Percentiles rank a stretch among this genome's conserved stretches.
Evolutionary conservation across 768 basidiomycete genomes (phyloP).

Genomic region (Phlebiopsis gigantea): DNA sequence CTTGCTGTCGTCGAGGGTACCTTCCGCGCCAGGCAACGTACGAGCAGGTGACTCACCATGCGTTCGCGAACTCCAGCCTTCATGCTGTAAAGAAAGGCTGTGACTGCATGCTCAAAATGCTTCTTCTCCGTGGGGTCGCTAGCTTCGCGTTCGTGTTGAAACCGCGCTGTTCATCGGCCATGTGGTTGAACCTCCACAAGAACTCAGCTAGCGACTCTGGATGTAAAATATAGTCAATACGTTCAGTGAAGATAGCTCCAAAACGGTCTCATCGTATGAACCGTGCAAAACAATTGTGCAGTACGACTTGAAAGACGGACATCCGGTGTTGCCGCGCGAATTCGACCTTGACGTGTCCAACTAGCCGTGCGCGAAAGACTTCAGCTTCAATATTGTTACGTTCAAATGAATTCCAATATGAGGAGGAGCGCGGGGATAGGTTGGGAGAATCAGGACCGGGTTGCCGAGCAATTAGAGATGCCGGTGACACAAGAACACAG

Average conservation of each 20-base stretch:
- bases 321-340: not conserved
- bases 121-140: not conserved
- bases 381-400: not conserved
- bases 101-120: not conserved
- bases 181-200: not conserved
- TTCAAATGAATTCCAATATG: not conserved
- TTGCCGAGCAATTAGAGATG: not conserved
- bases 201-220: not conserved
- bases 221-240: not conserved
- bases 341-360: not conserved
- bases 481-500: too few species aligned
- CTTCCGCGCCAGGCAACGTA: not conserved
- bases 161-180: not conserved
- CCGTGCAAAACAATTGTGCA: not conserved
- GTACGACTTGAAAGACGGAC: not conserved
- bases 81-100: not conserved
- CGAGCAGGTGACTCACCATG: not conserved
- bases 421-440: not conserved
- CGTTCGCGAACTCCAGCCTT: not conserved
- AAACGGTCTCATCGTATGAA: slow-evolving; percentile 1
- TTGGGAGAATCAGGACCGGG: not conserved
- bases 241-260: not conserved
- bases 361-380: not conserved
- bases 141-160: not conserved
- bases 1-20: not conserved